A percentile compares a stretch with the other conserved stretches of the same genome.
Evolutionary conservation across 371 early-diverging fungal genomes (phyloP).

Genomic region (Fennellomyces sp.): DNA sequence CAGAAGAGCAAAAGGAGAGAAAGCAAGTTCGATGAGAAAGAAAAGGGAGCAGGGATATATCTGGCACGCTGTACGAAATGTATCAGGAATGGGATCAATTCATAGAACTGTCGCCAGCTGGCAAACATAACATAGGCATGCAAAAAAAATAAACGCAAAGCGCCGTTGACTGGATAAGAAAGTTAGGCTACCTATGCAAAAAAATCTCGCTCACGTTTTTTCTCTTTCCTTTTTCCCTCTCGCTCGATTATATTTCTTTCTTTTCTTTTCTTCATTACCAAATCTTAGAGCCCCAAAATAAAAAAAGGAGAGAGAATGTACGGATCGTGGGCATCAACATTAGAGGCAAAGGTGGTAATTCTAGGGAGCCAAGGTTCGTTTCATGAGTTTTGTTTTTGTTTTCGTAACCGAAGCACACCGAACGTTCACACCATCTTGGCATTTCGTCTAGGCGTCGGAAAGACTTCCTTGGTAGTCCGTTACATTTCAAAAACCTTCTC

Average conservation of each 20-base stretch:
- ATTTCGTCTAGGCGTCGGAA: constrained; percentile 71
- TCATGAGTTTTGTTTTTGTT: neutral
- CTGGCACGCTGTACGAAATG: no score
- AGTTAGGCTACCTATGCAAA: neutral
- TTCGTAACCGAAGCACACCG: neutral
- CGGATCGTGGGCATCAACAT: constrained; percentile 44
- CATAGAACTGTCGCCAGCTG: no score
- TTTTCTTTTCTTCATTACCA: neutral
- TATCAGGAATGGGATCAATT: no score
- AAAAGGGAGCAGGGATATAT: no score
- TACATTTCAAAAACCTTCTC: constrained; percentile 80
- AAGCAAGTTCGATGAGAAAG: no score
- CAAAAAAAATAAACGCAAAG: no score
- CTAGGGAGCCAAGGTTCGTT: constrained; percentile 71
- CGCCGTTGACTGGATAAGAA: no score
- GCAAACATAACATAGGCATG: no score
- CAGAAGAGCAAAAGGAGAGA: no score
- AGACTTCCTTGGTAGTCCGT: constrained; percentile 82
- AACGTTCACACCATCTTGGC: neutral
- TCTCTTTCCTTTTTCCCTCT: neutral
- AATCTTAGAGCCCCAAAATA: neutral
- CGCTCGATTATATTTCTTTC: neutral
- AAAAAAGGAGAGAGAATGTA: constrained; percentile 16
- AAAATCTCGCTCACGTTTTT: neutral
- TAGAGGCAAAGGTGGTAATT: constrained; percentile 80